Evolutionary conservation across 345 rosid species (phyloP).

Genomic region (Salix exigua): DNA sequence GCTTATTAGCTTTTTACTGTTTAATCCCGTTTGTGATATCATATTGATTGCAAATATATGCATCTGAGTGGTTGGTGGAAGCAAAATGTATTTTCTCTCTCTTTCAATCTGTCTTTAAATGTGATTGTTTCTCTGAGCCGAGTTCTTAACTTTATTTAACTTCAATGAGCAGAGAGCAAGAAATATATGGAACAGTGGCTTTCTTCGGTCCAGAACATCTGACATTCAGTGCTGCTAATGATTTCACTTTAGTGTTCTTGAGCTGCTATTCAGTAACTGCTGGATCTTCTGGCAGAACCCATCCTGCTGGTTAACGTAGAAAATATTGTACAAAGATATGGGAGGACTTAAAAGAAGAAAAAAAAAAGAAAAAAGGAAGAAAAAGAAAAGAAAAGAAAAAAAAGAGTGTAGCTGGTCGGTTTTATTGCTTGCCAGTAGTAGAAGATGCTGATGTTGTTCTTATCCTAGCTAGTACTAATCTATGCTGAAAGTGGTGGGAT

Average conservation of each 20-base stretch:
- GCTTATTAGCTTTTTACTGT: not conserved
- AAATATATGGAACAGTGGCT: constrained; percentile 62
- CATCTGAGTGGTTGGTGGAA: not conserved
- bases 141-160: not conserved
- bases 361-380: not conserved
- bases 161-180: constrained; percentile 47
- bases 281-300: constrained; percentile 12
- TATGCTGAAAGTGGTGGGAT: not conserved
- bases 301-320: constrained; percentile 3
- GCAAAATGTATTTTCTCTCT: not conserved
- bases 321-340: constrained; percentile 11
- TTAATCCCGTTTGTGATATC: too few species aligned
- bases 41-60: not conserved
- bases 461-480: not conserved
- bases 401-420: not conserved
- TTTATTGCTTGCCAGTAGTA: constrained; percentile 3
- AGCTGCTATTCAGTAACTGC: constrained; percentile 1
- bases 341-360: not conserved
- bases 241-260: not conserved
- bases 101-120: not conserved
- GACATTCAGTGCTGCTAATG: constrained; percentile 14
- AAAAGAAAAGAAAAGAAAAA: not conserved
- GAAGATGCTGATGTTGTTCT: constrained; percentile 7
- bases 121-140: not conserved
- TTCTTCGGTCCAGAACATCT: constrained; percentile 42